Evolutionary conservation across 352 stramenopile species (phyloP).

Genomic region (Globisporangium nagaii): DNA sequence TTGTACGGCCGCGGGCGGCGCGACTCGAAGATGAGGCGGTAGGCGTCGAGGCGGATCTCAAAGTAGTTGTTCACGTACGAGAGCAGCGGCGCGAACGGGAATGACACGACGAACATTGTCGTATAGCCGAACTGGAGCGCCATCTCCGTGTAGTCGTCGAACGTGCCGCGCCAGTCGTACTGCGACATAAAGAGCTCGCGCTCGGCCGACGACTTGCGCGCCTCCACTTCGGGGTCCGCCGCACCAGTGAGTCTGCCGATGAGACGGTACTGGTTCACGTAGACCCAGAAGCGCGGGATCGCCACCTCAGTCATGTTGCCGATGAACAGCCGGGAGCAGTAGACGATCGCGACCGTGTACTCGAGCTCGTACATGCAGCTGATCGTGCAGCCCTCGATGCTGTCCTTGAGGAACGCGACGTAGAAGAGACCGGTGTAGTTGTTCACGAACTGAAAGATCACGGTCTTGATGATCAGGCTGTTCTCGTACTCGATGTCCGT

Average conservation of each 20-base stretch:
- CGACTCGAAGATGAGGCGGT: constrained; percentile 78
- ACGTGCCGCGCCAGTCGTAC: constrained; percentile 83
- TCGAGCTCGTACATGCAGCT: constrained; percentile 88
- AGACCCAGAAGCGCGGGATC: constrained; percentile 69
- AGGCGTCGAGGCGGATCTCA: constrained; percentile 89
- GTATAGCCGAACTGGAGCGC: constrained; percentile 87
- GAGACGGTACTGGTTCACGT: constrained; percentile 61
- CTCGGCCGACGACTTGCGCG: constrained; percentile 46
- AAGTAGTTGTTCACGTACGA: constrained; percentile 92
- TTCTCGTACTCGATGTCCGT: constrained; percentile 88
- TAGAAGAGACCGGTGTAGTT: constrained; percentile 94
- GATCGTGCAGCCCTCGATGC: constrained; percentile 56
- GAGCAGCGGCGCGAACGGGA: constrained; percentile 89
- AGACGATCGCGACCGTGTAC: constrained; percentile 89
- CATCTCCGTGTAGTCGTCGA: constrained; percentile 94
- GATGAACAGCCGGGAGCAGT: constrained; percentile 83
- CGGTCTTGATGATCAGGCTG: constrained; percentile 91
- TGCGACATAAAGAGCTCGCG: constrained; percentile 72
- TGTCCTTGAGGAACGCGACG: constrained; percentile 89
- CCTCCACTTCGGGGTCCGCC: constrained; percentile 14
- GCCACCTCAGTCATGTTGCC: constrained; percentile 76
- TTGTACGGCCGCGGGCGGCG: constrained; percentile 74
- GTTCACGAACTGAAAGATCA: constrained; percentile 96
- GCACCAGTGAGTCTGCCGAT: constrained; percentile 44
- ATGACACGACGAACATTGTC: constrained; percentile 90